Base-by-base conservation (phyloP, 1,139 yeast species). In the Yamadazyma mexicana region DNA sequence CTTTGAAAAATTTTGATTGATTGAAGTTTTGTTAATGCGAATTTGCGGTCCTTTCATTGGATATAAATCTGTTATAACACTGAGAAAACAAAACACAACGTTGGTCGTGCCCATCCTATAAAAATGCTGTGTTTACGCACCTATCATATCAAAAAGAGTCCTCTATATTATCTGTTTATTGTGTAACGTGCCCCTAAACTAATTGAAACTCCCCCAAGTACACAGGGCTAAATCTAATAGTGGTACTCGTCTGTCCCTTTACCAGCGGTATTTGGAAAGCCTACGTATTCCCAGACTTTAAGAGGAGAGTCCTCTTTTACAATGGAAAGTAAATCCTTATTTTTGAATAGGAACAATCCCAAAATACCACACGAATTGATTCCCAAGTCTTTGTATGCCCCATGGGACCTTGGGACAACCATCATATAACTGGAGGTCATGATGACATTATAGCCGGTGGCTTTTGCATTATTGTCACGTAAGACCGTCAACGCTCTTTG, bases 401-500 rank as follows among this genome's bases (percentile, higher is more conserved):
- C 68, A 9, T 38, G 37, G 2, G 83, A 70, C 52, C 98, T 77
- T 18, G 98, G 98, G n/a, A 89, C 83, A 31, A 87, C 61, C 77
- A 89, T 77, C 66, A 91, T 77, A 85, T 92, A 91, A 39, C 80
- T 74, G 40, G 81, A 79, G 30, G 95, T 88, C 74, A 91, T 78
- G 35, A 88, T 63, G 30, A 91, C 78, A 56, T 92, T 92, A 63
- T 87, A 91, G 23, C 94, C 83, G 25, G 81, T 63, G 32, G 66
- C 66, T 2, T 43, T 37, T 2, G 62, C 58, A 12, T 67, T 79
- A 41, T 71, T 61, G 38, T 79, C 81, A 55, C 81, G 80, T 52
- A 80, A 70, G 14, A 79, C 74, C 2, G 91, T 83, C 50, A 89
- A 62, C 0, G 81, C 73, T 48, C 92, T 75, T 47, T 87, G 87